phyloP scores from a whole-genome alignment of 805 yeast species.

The Ogataea zsoltii region DNA sequence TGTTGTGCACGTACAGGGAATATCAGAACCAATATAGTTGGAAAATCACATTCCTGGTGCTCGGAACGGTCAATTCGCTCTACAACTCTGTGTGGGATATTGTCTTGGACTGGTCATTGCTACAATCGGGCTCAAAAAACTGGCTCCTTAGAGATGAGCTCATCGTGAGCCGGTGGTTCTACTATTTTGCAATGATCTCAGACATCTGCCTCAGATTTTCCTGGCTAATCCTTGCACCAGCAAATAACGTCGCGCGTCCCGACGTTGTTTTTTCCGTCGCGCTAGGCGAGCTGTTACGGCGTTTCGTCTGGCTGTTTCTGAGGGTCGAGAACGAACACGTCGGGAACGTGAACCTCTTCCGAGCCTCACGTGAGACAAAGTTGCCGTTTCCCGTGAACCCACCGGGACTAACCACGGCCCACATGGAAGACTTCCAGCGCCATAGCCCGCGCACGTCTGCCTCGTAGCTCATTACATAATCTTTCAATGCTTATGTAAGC shows the following conservation, averaged over 20 bases:
- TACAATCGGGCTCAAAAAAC: conserved; percentile 61
- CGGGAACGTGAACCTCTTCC: conserved; percentile 77
- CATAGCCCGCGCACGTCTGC: background rate
- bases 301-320: conserved; percentile 87
- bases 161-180: conserved; percentile 57
- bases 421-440: background rate
- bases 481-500: no score
- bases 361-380: conserved; percentile 84
- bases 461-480: background rate
- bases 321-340: conserved; percentile 96
- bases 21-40: conserved; percentile 45
- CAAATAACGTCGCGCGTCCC: background rate
- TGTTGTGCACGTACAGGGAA: conserved; percentile 70
- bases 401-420: background rate
- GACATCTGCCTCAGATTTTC: conserved; percentile 53
- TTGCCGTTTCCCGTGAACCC: conserved; percentile 65
- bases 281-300: conserved; percentile 72
- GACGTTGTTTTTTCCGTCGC: conserved; percentile 85
- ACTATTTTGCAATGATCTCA: conserved; percentile 69
- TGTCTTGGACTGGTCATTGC: conserved; percentile 91
- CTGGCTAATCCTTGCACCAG: background rate
- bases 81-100: conserved; percentile 82
- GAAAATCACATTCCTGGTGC: conserved; percentile 63
- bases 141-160: conserved; percentile 67
- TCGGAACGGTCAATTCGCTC: conserved; percentile 72